phyloP scores from a whole-genome alignment of 225 moss, liverwort and hornwort species.

The Pleurozium schreberi region DNA sequence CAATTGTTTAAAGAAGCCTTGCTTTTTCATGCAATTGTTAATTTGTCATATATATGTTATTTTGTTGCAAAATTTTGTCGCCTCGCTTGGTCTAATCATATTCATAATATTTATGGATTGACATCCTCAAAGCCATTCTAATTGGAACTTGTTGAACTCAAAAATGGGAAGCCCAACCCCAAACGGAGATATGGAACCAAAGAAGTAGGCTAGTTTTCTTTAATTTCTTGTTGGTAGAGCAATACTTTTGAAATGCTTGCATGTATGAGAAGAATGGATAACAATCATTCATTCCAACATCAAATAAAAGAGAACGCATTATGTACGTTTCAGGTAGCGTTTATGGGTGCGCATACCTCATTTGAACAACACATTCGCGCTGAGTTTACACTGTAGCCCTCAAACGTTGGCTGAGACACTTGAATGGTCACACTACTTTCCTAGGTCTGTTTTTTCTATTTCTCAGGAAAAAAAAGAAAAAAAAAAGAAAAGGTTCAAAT shows the following conservation, averaged over 20 bases:
- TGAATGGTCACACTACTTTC: too few relatives aligned
- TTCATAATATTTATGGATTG: not conserved
- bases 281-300: not conserved
- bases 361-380: too few relatives aligned
- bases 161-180: not conserved
- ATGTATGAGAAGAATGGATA: not conserved
- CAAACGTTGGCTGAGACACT: too few relatives aligned
- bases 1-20: not conserved
- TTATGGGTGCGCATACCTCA: too few relatives aligned
- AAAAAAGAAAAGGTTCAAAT: too few relatives aligned
- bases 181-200: accelerated
- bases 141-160: not conserved
- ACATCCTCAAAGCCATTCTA: not conserved
- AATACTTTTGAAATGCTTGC: not conserved
- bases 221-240: not conserved
- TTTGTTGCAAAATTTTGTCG: too few relatives aligned
- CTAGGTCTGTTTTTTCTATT: too few relatives aligned
- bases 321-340: too few relatives aligned
- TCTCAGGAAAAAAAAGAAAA: too few relatives aligned
- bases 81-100: too few relatives aligned
- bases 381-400: too few relatives aligned
- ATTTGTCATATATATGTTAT: not conserved
- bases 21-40: not conserved
- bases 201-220: not conserved
- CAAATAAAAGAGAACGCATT: too few relatives aligned